Base-by-base conservation (phyloP, 768 basidiomycete genomes). In the Boletus reticulatus region DNA sequence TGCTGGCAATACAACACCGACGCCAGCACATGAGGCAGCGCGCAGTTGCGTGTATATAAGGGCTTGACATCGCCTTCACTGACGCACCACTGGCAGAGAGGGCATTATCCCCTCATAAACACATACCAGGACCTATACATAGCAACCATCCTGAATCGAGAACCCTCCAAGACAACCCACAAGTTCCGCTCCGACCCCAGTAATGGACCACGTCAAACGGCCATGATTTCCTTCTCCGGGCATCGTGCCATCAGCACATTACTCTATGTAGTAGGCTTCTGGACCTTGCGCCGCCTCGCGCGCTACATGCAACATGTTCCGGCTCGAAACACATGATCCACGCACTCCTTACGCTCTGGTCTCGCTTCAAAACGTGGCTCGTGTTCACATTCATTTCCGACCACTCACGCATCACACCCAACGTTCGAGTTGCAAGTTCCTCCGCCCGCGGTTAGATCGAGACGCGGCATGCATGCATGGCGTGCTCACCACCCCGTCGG, bases 261-360 rank as follows among this genome's bases (percentile, higher is more conserved):
- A 60, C 63, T 52, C 19, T 39, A 46, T 48, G 31, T 41, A 31
- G 43, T 45, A 24, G 38, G 19, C 46, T 58, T 58, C 54, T 58
- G 27, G 38, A 37, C 42, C 29, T 56, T 62, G 53, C 66, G 55
- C 60, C 62, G 64, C 64, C 65, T 62, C 58, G 36, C 37, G 45
- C 53, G 55, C 64, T 43, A 48, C 65, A 61, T 65, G 55, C 50
- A 56, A 43, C 66, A 67, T 59, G 64, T 53, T 65, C 64, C 64
- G 66, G 57, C 63, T 66, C 66, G 64, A 66, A 62, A 65, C 66
- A 54, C 64, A 53, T 55, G 54, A 52, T 55, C 60, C 56, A 66
- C 50, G 46, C 64, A 55, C 63, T 51, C 48, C 57, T 56, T 48
- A 27, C 29, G 42, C 55, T 53, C 48, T 48, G 50, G 27, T 48